These are phyloP conservation scores for Populus euphratica DNA, from an alignment of 345 rosid species.

Conservation along the genomic window DNA sequence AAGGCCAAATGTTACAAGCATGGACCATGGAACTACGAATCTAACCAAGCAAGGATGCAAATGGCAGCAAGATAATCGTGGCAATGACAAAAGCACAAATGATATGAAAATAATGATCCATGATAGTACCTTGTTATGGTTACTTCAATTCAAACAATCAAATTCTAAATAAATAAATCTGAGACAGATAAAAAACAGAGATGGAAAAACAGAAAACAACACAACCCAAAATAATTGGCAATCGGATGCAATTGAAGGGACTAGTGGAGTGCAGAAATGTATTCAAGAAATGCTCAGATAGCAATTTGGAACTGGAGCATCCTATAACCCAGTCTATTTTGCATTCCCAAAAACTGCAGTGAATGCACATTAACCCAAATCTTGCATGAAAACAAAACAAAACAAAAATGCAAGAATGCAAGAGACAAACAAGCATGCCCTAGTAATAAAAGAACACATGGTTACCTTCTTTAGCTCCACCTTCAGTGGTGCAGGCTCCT, in stretches of 20 bases:
- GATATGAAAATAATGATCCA: not conserved
- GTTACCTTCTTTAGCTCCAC: slow-evolving; percentile 83
- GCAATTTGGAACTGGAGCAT: not conserved
- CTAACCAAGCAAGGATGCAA: not conserved
- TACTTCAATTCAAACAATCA: not conserved
- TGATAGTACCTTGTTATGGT: not conserved
- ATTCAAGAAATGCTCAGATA: not conserved
- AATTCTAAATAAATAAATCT: not conserved
- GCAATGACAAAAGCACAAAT: not conserved
- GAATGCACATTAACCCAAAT: not conserved
- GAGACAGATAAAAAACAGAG: not conserved
- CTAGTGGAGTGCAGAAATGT: not conserved
- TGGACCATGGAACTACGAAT: not conserved
- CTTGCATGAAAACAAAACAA: not conserved
- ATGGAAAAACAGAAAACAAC: not conserved
- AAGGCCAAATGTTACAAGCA: not conserved
- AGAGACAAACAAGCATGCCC: not conserved
- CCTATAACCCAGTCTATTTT: not conserved
- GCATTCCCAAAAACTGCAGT: not conserved
- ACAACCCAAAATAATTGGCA: not conserved
- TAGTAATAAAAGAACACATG: slow-evolving; percentile 13
- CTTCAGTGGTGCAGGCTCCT: slow-evolving; percentile 88
- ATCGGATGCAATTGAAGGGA: not conserved
- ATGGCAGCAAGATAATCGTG: not conserved
- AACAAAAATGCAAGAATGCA: not conserved